Base-by-base conservation (phyloP, 306 rosid genomes). In the Canavalia gladiata region DNA sequence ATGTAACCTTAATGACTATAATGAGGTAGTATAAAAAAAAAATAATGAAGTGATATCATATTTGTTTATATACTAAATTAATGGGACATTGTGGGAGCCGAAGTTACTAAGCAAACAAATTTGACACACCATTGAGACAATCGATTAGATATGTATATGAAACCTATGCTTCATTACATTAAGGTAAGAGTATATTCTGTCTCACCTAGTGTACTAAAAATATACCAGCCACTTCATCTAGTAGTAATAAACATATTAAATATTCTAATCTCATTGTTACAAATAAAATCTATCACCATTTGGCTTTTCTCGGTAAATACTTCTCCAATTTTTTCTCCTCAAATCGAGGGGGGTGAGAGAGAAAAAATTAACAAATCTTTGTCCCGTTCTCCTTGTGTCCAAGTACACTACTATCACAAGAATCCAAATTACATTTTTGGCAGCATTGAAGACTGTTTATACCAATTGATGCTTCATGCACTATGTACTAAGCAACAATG, bases 261-360 rank as follows among this genome's bases (percentile, higher is more conserved):
- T 18, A 18, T 18, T 18, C 25, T 18, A 18, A 18, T 18, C 25
- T 18, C 25, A 18, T 18, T 18, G 25, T 18, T 18, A 18, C 25
- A 18, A 18, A 18, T 18, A 18, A 18, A 18, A 18, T n/a, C 2
- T 6, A n/a, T n/a, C 39, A 31, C 11, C 2, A 35, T 37, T 65
- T 13, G 7, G 25, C 25, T 18, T 18, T 18, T 18, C 13, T 39
- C 4, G 30, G 33, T 7, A 0, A 2, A 5, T 1, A 35, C 46
- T 5, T 2, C 4, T 11, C 30, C 4, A 18, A 18, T 18, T 18
- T 18, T 66, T 66, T 66, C 54, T 66, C 35, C 72, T 7, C 7
- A 25, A n/a, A 41, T 41, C n/a, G 35, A 41, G 72, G 73, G 45
- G 73, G 25, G 25, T 68, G 54, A 25, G 73, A 37, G 29, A 68